A percentile compares a stretch with the other conserved stretches of the same genome.
Conservation (phyloP, 371 early-diverging fungal genomes). For the Dichotomocladium elegans region DNA sequence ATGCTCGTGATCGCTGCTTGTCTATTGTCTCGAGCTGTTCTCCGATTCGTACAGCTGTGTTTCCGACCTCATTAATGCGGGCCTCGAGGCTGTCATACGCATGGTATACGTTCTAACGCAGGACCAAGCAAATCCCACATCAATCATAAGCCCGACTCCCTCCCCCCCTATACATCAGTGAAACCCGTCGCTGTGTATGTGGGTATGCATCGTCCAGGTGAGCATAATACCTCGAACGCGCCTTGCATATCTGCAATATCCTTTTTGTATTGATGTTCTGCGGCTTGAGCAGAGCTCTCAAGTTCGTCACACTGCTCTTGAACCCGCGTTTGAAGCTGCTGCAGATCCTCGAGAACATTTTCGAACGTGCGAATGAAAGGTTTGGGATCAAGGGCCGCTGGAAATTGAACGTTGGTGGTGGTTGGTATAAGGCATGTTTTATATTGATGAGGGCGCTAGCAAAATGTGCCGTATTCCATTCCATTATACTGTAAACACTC, state of each 20-base stretch:
- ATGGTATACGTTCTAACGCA: conserved; percentile 69
- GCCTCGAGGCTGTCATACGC: conserved; percentile 82
- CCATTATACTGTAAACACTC: background rate
- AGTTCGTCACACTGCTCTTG: conserved; percentile 80
- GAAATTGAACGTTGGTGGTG: no score
- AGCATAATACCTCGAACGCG: conserved; percentile 79
- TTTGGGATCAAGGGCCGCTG: conserved; percentile 62
- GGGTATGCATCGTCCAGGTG: no score
- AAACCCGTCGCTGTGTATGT: no score
- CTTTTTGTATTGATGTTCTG: conserved; percentile 71
- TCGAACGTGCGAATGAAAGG: conserved; percentile 92
- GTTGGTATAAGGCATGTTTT: no score
- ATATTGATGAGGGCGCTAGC: no score
- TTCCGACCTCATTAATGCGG: conserved; percentile 88
- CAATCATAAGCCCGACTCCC: no score
- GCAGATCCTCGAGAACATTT: conserved; percentile 75
- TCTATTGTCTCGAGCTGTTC: conserved; percentile 95
- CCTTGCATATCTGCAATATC: conserved; percentile 67
- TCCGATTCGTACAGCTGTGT: conserved; percentile 94
- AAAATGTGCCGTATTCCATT: background rate
- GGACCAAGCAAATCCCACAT: no score
- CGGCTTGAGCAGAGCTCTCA: conserved; percentile 70
- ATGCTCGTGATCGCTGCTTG: conserved; percentile 82
- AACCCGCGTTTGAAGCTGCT: conserved; percentile 67
- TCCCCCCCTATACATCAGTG: no score